phyloP scores from a whole-genome alignment of 208 protist species.

The Leptomonas pyrrhocoris region DNA sequence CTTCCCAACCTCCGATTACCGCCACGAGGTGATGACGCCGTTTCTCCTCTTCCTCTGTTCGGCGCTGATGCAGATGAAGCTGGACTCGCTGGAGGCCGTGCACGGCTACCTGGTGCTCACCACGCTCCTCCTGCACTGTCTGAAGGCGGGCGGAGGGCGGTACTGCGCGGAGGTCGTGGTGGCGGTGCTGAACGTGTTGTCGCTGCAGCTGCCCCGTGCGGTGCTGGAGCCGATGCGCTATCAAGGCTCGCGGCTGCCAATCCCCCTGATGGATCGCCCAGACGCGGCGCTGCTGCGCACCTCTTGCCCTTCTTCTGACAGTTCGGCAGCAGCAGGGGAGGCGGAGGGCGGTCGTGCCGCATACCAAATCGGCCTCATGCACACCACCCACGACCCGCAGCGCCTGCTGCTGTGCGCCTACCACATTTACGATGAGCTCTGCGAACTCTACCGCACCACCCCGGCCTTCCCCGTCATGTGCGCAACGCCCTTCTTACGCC shows the following conservation, averaged over 20 bases:
- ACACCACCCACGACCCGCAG: conserved; percentile 34
- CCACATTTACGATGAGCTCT: conserved; percentile 52
- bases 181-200: conserved; percentile 71
- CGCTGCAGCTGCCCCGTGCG: conserved; percentile 65
- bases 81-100: conserved; percentile 52
- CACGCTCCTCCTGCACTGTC: conserved; percentile 44
- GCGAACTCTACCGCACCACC: conserved; percentile 43
- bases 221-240: conserved; percentile 60
- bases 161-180: conserved; percentile 70
- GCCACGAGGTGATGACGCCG: conserved; percentile 77
- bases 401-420: conserved; percentile 68
- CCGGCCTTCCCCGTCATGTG: conserved; percentile 68
- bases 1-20: conserved; percentile 82
- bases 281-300: conserved; percentile 40
- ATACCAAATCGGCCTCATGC: conserved; percentile 39
- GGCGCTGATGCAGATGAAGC: conserved; percentile 60
- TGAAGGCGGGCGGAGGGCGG: conserved; percentile 43
- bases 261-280: conserved; percentile 62
- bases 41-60: conserved; percentile 78
- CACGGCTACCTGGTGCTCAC: conserved; percentile 57
- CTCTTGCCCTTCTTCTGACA: not conserved
- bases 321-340: not conserved
- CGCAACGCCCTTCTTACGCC: conserved; percentile 43
- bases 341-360: conserved; percentile 8
- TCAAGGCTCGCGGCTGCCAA: conserved; percentile 60